Conservation (phyloP, 495 filamentous ascomycete species). For the Corynascus novoguineensis region DNA sequence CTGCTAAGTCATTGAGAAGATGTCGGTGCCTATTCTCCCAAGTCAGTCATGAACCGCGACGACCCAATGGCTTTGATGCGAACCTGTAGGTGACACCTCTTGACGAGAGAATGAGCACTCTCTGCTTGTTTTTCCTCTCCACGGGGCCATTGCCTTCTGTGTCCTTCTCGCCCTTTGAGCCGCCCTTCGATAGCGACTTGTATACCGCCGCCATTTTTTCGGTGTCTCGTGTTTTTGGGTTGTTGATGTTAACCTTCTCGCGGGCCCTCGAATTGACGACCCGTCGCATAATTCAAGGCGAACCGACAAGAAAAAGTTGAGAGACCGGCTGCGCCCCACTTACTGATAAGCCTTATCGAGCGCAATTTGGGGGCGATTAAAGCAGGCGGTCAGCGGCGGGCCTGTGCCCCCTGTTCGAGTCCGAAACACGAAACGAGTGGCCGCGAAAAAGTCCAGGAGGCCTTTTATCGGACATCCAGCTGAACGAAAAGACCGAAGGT, state of each 20-base stretch:
- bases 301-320: slow-evolving; percentile 25
- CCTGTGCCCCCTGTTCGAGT: slow-evolving; percentile 3
- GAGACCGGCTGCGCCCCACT: slow-evolving; percentile 13
- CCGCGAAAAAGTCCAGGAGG: slow-evolving; percentile 1
- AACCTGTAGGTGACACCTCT: slow-evolving; percentile 84
- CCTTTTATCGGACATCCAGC: background rate
- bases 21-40: slow-evolving; percentile 69
- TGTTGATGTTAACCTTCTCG: slow-evolving; percentile 2
- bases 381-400: slow-evolving; percentile 11
- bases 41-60: slow-evolving; percentile 3
- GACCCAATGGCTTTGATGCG: background rate
- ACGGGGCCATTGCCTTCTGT: slow-evolving; percentile 40
- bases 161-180: slow-evolving; percentile 31
- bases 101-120: slow-evolving; percentile 83
- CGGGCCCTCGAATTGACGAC: slow-evolving; percentile 2
- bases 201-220: slow-evolving; percentile 85
- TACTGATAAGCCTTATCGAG: slow-evolving; percentile 27
- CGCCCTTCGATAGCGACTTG: slow-evolving; percentile 76
- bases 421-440: slow-evolving; percentile 6
- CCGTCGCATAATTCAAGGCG: slow-evolving; percentile 2
- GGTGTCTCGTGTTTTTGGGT: background rate
- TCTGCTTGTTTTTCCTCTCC: slow-evolving; percentile 59
- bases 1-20: slow-evolving; percentile 81
- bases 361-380: slow-evolving; percentile 1
- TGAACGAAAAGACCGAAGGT: background rate